Percentiles rank a stretch among this genome's conserved stretches.
phyloP scores from a whole-genome alignment of 2,329 filamentous ascomycete species.

The Alternaria atra region DNA sequence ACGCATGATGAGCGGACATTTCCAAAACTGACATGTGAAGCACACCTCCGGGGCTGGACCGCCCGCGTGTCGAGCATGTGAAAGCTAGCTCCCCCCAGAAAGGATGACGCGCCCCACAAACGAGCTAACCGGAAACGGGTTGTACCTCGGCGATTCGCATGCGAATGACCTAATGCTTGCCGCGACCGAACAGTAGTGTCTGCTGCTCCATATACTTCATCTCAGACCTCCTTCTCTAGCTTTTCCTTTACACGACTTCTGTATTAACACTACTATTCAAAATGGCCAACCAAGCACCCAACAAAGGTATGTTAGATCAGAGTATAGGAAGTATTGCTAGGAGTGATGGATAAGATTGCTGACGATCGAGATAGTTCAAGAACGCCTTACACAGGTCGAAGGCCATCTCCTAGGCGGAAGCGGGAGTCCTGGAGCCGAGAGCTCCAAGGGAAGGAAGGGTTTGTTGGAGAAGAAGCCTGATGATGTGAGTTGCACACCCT shows the following conservation, averaged over 20 bases:
- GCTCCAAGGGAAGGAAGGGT: constrained; percentile 52
- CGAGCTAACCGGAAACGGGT: constrained; percentile 18
- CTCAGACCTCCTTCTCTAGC: constrained; percentile 1
- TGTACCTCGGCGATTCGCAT: constrained; percentile 25
- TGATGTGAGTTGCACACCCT: constrained; percentile 55
- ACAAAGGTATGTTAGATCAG: constrained; percentile 28
- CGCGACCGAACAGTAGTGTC: constrained; percentile 4
- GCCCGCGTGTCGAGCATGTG: constrained; percentile 27
- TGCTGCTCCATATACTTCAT: constrained; percentile 2
- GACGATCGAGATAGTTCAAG: constrained; percentile 56
- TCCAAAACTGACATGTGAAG: constrained; percentile 17
- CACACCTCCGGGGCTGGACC: not conserved
- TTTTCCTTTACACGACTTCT: constrained; percentile 9
- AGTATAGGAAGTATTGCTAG: not conserved
- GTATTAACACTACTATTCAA: constrained; percentile 17
- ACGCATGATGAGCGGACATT: not conserved
- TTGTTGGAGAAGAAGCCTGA: constrained; percentile 65
- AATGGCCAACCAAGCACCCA: constrained; percentile 50
- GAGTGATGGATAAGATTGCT: constrained; percentile 12
- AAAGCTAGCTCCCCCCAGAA: constrained; percentile 21
- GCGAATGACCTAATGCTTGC: constrained; percentile 23
- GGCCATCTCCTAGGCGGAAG: constrained; percentile 63
- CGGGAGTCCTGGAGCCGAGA: constrained; percentile 21
- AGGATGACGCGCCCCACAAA: constrained; percentile 28
- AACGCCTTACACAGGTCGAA: constrained; percentile 67